These are phyloP conservation scores for Golubevia pallescens DNA, from an alignment of 1,284 basidiomycete genomes.

Conservation along the genomic window DNA sequence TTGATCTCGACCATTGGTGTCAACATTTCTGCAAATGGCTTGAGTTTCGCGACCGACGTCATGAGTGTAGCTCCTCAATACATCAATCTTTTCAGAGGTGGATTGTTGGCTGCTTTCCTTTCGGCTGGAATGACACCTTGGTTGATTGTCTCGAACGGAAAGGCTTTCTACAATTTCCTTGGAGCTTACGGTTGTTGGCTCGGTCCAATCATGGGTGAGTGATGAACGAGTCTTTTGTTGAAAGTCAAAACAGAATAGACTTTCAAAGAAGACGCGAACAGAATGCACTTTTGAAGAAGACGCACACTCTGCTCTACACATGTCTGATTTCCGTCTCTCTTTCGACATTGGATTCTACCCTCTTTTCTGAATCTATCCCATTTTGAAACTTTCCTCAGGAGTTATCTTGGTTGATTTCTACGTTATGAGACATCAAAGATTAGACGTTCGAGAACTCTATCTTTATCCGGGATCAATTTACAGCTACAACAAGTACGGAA, in stretches of 20 bases:
- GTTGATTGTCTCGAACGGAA: constrained; percentile 15
- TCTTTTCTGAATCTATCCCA: too few species aligned
- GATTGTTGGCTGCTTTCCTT: constrained; percentile 11
- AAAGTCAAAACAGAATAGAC: too few species aligned
- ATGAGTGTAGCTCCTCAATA: constrained; percentile 16
- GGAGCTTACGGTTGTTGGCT: constrained; percentile 23
- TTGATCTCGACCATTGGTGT: constrained; percentile 20
- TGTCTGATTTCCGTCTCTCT: too few species aligned
- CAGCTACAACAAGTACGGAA: constrained; percentile 13
- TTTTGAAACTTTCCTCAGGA: constrained; percentile 1
- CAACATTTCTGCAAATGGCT: constrained; percentile 17
- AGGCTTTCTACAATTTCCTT: constrained; percentile 21
- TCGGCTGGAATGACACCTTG: constrained; percentile 16
- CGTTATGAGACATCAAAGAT: constrained; percentile 7
- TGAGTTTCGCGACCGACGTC: constrained; percentile 19
- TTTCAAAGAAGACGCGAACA: too few species aligned
- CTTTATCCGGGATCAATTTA: constrained; percentile 16
- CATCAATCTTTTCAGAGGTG: constrained; percentile 15
- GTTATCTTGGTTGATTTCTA: constrained; percentile 20
- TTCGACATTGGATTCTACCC: too few species aligned
- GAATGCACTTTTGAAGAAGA: too few species aligned
- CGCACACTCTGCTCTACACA: too few species aligned
- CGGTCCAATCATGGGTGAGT: constrained; percentile 6
- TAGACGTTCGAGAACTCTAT: constrained; percentile 21
- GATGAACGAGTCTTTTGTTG: too few species aligned